A percentile compares a stretch with the other conserved stretches of the same genome.
Conservation (phyloP, 1,284 basidiomycete genomes). For the Ustilago vetiveriae region DNA sequence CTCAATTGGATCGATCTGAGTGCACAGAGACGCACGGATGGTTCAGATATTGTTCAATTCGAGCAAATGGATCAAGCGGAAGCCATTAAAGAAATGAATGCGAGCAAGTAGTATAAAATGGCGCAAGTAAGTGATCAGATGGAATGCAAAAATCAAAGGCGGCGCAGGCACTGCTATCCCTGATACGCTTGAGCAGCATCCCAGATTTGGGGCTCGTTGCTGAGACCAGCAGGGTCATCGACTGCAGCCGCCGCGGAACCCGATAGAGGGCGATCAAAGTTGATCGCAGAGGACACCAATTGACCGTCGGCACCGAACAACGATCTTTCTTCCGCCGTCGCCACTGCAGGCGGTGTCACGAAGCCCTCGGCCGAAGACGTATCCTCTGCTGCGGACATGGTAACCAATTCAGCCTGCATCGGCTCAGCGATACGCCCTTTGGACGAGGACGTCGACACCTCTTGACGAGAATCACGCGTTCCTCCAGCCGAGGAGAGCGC, state of each 20-base stretch:
- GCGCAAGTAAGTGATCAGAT: too few relatives aligned
- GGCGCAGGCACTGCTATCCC: too few relatives aligned
- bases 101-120: too few relatives aligned
- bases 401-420: slow-evolving; percentile 47
- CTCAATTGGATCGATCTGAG: too few relatives aligned
- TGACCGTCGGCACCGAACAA: slow-evolving; percentile 34
- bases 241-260: background rate
- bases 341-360: slow-evolving; percentile 16
- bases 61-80: too few relatives aligned
- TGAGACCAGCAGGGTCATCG: too few relatives aligned
- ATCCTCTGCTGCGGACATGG: slow-evolving; percentile 16
- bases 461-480: slow-evolving; percentile 29
- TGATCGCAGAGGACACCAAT: slow-evolving; percentile 17
- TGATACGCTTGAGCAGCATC: slow-evolving; percentile 45
- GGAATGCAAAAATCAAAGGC: background rate
- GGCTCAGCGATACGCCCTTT: slow-evolving; percentile 30
- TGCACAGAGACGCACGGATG: too few relatives aligned
- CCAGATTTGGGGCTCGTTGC: slow-evolving; percentile 26
- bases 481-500: slow-evolving; percentile 10
- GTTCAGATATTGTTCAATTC: too few relatives aligned
- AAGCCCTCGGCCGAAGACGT: slow-evolving; percentile 7
- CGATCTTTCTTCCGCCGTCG: background rate
- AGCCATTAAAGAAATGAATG: too few relatives aligned
- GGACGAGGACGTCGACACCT: slow-evolving; percentile 25
- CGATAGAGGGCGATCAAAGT: slow-evolving; percentile 18